Conservation (phyloP, 83 land plant genomes). For the Picea abies region DNA sequence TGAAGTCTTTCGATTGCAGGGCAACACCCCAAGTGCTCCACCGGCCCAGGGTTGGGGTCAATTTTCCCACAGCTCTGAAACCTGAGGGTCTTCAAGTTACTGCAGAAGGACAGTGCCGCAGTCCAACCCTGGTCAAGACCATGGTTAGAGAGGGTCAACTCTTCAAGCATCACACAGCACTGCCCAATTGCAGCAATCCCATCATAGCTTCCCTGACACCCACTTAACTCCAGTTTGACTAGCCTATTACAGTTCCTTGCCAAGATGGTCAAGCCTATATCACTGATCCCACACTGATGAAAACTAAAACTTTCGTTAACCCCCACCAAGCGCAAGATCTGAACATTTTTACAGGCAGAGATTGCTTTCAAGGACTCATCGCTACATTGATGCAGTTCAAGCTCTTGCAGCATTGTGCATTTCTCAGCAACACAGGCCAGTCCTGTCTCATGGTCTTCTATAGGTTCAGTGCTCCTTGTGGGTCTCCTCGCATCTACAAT, state of each 20-base stretch:
- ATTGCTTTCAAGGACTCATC: constrained; percentile 61
- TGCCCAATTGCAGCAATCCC: constrained; percentile 92
- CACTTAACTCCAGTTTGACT: constrained; percentile 77
- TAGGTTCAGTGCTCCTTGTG: not conserved
- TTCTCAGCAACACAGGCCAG: constrained; percentile 44
- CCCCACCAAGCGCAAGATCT: constrained; percentile 66
- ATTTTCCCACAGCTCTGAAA: constrained; percentile 72
- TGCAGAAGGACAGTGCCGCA: constrained; percentile 63
- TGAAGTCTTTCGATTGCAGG: constrained; percentile 71
- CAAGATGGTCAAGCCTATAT: constrained; percentile 85
- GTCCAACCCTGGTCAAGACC: constrained; percentile 92
- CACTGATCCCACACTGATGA: constrained; percentile 51
- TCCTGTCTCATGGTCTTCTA: constrained; percentile 33
- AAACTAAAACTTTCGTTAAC: constrained; percentile 47
- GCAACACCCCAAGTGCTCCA: constrained; percentile 74
- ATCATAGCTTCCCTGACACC: constrained; percentile 92
- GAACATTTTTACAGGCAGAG: constrained; percentile 64
- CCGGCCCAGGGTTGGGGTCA: constrained; percentile 75
- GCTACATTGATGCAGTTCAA: constrained; percentile 72
- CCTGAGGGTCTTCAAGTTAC: constrained; percentile 78
- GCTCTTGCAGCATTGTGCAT: constrained; percentile 65
- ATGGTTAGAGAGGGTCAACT: constrained; percentile 71
- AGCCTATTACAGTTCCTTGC: constrained; percentile 79
- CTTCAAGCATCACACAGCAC: constrained; percentile 93
- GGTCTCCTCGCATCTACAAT: constrained; percentile 16